These are phyloP conservation scores for Pythium sukuiense DNA, from an alignment of 352 stramenopile genomes.

Conservation along the genomic window DNA sequence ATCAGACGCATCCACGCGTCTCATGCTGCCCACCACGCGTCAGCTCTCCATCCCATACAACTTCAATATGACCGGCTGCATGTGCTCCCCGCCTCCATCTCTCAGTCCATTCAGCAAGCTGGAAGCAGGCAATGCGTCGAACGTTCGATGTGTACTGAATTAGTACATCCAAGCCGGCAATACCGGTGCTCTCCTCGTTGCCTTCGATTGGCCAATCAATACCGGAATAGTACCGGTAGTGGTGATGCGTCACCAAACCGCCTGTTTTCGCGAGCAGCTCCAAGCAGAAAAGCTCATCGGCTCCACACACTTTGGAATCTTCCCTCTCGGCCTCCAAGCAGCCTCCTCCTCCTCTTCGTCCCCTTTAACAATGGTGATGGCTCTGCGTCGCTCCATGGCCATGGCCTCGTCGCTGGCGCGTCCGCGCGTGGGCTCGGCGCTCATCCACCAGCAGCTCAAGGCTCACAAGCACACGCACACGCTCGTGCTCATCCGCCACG, in stretches of 20 bases:
- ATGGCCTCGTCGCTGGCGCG: constrained; percentile 23
- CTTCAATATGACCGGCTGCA: constrained; percentile 1
- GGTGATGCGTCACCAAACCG: neutral
- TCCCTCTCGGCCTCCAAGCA: constrained; percentile 12
- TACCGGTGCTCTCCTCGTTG: constrained; percentile 9
- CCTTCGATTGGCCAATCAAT: constrained; percentile 8
- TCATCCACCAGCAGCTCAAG: constrained; percentile 48
- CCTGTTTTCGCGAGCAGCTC: constrained; percentile 18
- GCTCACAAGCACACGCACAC: constrained; percentile 61
- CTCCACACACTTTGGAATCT: constrained; percentile 13
- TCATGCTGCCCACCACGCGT: neutral
- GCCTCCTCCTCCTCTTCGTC: neutral
- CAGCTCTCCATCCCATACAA: constrained; percentile 1
- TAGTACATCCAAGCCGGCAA: neutral
- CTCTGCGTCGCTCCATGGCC: constrained; percentile 51
- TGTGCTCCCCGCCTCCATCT: neutral
- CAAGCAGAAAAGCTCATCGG: constrained; percentile 33
- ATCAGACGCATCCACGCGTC: neutral
- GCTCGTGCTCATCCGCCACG: constrained; percentile 92
- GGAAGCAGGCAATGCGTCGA: neutral
- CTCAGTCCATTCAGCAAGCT: neutral
- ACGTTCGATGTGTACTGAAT: constrained; percentile 24
- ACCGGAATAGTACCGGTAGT: constrained; percentile 19
- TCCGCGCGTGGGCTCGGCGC: constrained; percentile 32
- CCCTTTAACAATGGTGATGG: constrained; percentile 46